These are phyloP conservation scores for Oemleria cerasiformis DNA, from an alignment of 306 rosid genomes.

Conservation along the genomic window DNA sequence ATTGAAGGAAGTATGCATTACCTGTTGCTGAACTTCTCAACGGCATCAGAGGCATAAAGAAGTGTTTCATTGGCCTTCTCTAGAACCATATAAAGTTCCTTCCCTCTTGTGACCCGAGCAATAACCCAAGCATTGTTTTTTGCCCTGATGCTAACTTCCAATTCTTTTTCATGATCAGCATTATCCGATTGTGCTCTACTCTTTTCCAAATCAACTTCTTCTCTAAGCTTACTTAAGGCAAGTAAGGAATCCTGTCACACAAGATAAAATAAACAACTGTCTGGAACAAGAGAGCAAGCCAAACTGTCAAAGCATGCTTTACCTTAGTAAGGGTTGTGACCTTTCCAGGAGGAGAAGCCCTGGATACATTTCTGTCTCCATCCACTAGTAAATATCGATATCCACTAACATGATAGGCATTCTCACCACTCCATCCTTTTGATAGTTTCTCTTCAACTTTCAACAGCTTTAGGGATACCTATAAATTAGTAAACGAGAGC, in stretches of 20 bases:
- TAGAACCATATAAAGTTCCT: conserved; percentile 88
- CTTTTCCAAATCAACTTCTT: conserved; percentile 89
- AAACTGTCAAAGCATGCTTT: conserved; percentile 17
- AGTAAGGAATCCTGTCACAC: conserved; percentile 79
- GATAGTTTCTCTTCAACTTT: conserved; percentile 94
- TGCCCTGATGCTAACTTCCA: conserved; percentile 82
- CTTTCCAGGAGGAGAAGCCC: conserved; percentile 95
- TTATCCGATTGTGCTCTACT: conserved; percentile 49
- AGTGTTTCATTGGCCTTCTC: conserved; percentile 93
- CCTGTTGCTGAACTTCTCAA: conserved; percentile 96
- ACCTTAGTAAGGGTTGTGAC: conserved; percentile 92
- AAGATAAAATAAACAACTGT: conserved; percentile 15
- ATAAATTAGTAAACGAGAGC: conserved; percentile 31
- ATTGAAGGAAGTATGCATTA: conserved; percentile 15
- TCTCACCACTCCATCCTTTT: conserved; percentile 99
- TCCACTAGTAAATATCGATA: conserved; percentile 91
- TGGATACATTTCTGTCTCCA: conserved; percentile 74
- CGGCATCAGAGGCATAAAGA: conserved; percentile 88
- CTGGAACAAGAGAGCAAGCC: background rate
- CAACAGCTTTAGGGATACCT: conserved; percentile 76
- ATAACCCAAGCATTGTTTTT: conserved; percentile 96
- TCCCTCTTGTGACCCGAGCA: conserved; percentile 79
- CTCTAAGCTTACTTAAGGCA: conserved; percentile 78
- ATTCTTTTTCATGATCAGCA: conserved; percentile 55
- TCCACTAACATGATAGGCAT: conserved; percentile 88